These are phyloP conservation scores for Mycena sp. DNA, from an alignment of 1,284 basidiomycete genomes.

Conservation along the genomic window DNA sequence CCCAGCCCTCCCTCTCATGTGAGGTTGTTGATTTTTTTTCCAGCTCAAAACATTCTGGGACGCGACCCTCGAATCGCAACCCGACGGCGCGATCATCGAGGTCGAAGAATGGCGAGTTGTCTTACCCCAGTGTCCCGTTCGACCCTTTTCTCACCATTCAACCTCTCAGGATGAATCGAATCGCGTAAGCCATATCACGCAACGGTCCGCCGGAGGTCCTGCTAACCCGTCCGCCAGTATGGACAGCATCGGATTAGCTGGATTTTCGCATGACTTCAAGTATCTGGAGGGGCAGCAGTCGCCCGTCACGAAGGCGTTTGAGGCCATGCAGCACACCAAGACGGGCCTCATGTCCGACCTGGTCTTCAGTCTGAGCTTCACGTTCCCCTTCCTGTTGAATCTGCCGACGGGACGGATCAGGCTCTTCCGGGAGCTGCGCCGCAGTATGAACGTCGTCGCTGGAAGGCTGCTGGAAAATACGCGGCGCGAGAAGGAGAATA, in stretches of 20 bases:
- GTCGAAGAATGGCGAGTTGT: constrained; percentile 60
- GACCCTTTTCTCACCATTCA: background rate
- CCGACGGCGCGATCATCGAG: constrained; percentile 54
- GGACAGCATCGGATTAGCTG: constrained; percentile 67
- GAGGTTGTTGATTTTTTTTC: background rate
- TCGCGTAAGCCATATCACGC: constrained; percentile 49
- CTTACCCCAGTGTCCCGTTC: constrained; percentile 2
- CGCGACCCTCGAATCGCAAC: constrained; percentile 46
- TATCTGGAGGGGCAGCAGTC: constrained; percentile 58
- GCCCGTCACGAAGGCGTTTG: constrained; percentile 56
- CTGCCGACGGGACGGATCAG: constrained; percentile 53
- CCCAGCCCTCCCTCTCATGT: background rate
- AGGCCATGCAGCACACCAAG: constrained; percentile 44
- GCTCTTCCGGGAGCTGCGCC: constrained; percentile 48
- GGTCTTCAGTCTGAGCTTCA: constrained; percentile 50
- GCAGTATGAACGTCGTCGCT: constrained; percentile 56
- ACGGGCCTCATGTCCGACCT: constrained; percentile 37
- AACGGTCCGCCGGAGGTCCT: background rate
- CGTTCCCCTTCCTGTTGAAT: constrained; percentile 53
- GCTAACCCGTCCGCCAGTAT: constrained; percentile 45
- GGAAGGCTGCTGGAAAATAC: constrained; percentile 55
- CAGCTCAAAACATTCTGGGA: constrained; percentile 65
- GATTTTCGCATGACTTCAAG: constrained; percentile 66
- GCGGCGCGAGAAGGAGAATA: constrained; percentile 50
- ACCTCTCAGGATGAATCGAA: constrained; percentile 55